Evolutionary conservation across 2,329 filamentous ascomycete genomes (phyloP).

Genomic region (Erysiphe pulchra): DNA sequence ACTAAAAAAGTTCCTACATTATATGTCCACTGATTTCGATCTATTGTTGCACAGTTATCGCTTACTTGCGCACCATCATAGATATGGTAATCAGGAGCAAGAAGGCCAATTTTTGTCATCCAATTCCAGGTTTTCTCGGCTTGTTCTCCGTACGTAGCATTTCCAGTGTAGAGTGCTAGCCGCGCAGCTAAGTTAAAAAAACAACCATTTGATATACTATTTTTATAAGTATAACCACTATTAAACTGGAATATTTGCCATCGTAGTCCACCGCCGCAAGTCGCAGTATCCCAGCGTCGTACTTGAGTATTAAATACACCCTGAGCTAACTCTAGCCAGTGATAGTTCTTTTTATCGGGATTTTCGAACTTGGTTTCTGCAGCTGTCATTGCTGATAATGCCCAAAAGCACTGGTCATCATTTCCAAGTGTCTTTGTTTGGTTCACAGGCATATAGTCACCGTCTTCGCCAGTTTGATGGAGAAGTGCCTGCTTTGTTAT

Average conservation of each 20-base stretch:
- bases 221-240: slow-evolving; percentile 56
- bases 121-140: slow-evolving; percentile 48
- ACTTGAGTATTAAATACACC: slow-evolving; percentile 63
- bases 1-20: slow-evolving; percentile 41
- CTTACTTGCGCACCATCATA: slow-evolving; percentile 34
- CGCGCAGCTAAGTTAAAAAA: slow-evolving; percentile 40
- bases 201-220: slow-evolving; percentile 34
- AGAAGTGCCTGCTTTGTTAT: slow-evolving; percentile 41
- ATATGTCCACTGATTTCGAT: slow-evolving; percentile 41
- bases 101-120: slow-evolving; percentile 30
- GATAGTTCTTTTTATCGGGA: slow-evolving; percentile 27
- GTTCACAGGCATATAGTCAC: slow-evolving; percentile 56
- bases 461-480: slow-evolving; percentile 44
- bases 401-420: slow-evolving; percentile 57
- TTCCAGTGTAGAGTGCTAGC: slow-evolving; percentile 52
- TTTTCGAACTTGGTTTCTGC: slow-evolving; percentile 39
- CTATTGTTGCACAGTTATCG: slow-evolving; percentile 29
- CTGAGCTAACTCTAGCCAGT: slow-evolving; percentile 48
- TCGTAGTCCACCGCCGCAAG: slow-evolving; percentile 50
- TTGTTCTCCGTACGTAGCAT: slow-evolving; percentile 54
- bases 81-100: slow-evolving; percentile 31
- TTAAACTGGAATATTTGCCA: slow-evolving; percentile 78
- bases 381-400: slow-evolving; percentile 40
- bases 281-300: slow-evolving; percentile 39
- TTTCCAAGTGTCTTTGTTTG: slow-evolving; percentile 45